Conservation (phyloP, 106 monocot genomes). For the Amphibolis antarctica region DNA sequence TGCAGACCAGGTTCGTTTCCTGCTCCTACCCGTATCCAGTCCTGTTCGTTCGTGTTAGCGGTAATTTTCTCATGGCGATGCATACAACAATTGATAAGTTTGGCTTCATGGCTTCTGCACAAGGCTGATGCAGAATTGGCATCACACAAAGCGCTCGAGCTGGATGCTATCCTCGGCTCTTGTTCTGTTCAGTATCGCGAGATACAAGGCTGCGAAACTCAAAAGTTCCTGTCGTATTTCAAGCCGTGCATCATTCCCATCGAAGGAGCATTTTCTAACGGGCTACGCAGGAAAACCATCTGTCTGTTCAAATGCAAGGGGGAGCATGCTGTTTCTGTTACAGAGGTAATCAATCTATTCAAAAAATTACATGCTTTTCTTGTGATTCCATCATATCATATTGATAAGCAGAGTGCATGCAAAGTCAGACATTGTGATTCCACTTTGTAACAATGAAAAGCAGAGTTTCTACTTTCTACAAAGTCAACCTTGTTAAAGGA, state of each 20-base stretch:
- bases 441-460: no score
- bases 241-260: conserved; percentile 17
- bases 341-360: conserved; percentile 10
- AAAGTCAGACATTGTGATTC: neutral
- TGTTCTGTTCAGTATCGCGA: conserved; percentile 16
- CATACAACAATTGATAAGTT: neutral
- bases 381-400: neutral
- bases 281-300: neutral
- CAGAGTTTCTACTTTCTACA: no score
- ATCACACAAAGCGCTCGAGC: conserved; percentile 16
- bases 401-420: neutral
- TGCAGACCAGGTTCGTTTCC: conserved; percentile 3
- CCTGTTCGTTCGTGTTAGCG: neutral
- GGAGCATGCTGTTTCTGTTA: conserved; percentile 12
- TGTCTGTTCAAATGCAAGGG: conserved; percentile 14
- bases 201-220: conserved; percentile 14
- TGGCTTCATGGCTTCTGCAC: neutral
- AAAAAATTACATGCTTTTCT: neutral
- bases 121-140: conserved; percentile 14
- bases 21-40: neutral
- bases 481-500: no score
- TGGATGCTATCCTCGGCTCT: conserved; percentile 13
- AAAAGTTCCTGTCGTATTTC: conserved; percentile 16
- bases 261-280: conserved; percentile 4
- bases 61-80: neutral